phyloP scores from a whole-genome alignment of 2,329 filamentous ascomycete species.

The Penicillium frequentans region DNA sequence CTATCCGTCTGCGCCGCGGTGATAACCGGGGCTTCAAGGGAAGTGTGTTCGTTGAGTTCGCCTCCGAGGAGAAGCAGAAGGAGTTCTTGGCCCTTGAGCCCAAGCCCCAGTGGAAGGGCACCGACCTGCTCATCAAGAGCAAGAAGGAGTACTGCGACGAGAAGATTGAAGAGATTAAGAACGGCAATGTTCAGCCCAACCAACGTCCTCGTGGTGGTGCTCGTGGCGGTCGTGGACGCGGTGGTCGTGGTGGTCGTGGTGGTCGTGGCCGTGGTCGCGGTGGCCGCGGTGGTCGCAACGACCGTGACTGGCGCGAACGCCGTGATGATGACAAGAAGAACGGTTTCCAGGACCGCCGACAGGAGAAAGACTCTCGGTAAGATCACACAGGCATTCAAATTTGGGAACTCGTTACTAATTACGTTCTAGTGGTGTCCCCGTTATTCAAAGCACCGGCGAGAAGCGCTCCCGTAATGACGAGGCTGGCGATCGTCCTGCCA shows the following conservation, averaged over 20 bases:
- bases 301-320: slow-evolving; percentile 47
- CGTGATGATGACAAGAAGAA: slow-evolving; percentile 46
- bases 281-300: slow-evolving; percentile 28
- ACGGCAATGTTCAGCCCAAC: slow-evolving; percentile 67
- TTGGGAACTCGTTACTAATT: neutral
- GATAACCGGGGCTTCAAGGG: slow-evolving; percentile 82
- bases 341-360: slow-evolving; percentile 34
- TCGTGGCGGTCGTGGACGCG: slow-evolving; percentile 32
- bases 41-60: slow-evolving; percentile 93
- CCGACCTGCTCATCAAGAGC: slow-evolving; percentile 77
- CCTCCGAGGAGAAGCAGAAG: slow-evolving; percentile 72
- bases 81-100: slow-evolving; percentile 78
- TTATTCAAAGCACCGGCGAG: slow-evolving; percentile 41
- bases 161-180: slow-evolving; percentile 70
- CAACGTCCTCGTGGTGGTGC: slow-evolving; percentile 44
- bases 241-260: slow-evolving; percentile 35
- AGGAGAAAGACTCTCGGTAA: slow-evolving; percentile 46
- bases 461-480: slow-evolving; percentile 50
- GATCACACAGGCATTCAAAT: neutral
- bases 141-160: slow-evolving; percentile 86
- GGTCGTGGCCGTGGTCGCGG: slow-evolving; percentile 36
- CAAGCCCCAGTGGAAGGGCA: slow-evolving; percentile 79
- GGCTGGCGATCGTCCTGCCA: slow-evolving; percentile 41
- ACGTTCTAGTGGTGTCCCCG: slow-evolving; percentile 43
- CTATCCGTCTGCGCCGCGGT: slow-evolving; percentile 81